A percentile compares a stretch with the other conserved stretches of the same genome.
Conservation (phyloP, 257 asterid species). For the Lycium ferocissimum region DNA sequence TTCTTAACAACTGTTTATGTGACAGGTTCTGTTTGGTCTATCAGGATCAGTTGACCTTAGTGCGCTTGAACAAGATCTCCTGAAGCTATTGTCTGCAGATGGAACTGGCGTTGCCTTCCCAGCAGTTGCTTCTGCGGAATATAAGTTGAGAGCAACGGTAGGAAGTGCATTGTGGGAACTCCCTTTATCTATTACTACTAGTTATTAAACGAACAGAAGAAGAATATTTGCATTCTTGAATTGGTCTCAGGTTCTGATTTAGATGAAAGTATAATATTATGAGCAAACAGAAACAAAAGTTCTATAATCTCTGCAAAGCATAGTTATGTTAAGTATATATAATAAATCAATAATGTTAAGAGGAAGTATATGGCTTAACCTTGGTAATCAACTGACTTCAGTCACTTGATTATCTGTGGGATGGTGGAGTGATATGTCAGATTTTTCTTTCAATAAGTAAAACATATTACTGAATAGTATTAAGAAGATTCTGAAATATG, state of each 20-base stretch:
- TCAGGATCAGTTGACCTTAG: slow-evolving; percentile 66
- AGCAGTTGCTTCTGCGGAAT: slow-evolving; percentile 75
- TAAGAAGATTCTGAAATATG: slow-evolving; percentile 12
- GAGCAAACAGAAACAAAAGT: not conserved
- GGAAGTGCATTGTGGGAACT: slow-evolving; percentile 32
- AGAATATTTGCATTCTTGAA: not conserved
- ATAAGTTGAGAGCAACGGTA: slow-evolving; percentile 89
- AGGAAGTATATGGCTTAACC: not conserved
- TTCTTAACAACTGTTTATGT: not conserved
- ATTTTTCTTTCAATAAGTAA: not conserved
- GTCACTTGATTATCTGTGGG: not conserved
- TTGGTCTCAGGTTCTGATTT: slow-evolving; percentile 9
- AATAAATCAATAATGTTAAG: slow-evolving; percentile 18
- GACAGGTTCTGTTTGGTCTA: slow-evolving; percentile 92
- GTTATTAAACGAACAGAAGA: not conserved
- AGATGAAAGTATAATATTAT: not conserved
- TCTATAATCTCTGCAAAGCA: not conserved
- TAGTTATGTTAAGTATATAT: not conserved
- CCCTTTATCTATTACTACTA: not conserved
- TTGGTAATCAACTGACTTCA: slow-evolving; percentile 13
- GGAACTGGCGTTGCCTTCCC: slow-evolving; percentile 53
- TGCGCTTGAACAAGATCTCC: slow-evolving; percentile 74
- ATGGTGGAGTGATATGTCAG: not conserved
- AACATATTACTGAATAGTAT: not conserved
- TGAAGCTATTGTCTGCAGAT: slow-evolving; percentile 62